Evolutionary conservation across 2,329 filamentous ascomycete species (phyloP).

Genomic region (Cladosporium colombiae): DNA sequence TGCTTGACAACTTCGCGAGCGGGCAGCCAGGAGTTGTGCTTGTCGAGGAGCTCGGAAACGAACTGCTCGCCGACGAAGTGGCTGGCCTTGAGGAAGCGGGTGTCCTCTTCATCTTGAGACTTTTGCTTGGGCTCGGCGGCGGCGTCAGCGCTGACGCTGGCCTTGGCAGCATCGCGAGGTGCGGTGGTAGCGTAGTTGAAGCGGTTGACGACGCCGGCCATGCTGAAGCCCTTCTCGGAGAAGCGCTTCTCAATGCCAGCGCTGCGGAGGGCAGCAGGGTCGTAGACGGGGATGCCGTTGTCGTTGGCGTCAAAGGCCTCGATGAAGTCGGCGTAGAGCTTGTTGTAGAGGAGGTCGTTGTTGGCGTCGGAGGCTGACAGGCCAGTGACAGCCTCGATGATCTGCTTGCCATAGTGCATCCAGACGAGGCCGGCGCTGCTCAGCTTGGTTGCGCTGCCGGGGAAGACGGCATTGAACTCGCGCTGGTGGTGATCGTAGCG

Average conservation of each 20-base stretch:
- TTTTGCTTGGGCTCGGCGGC: conserved; percentile 38
- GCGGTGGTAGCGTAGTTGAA: conserved; percentile 64
- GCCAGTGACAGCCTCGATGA: conserved; percentile 69
- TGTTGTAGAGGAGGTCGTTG: conserved; percentile 75
- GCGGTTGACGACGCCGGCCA: conserved; percentile 85
- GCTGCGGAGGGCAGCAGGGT: conserved; percentile 66
- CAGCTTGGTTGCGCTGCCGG: conserved; percentile 80
- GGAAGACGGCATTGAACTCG: conserved; percentile 82
- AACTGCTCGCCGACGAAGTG: conserved; percentile 88
- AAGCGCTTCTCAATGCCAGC: conserved; percentile 81
- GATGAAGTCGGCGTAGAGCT: conserved; percentile 90
- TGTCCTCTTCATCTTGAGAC: conserved; percentile 73
- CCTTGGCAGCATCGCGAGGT: conserved; percentile 29
- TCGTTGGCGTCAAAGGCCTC: conserved; percentile 97
- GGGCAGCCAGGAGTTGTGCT: conserved; percentile 77
- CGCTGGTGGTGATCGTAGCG: conserved; percentile 98
- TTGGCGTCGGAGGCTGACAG: conserved; percentile 63
- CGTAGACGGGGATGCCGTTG: conserved; percentile 86
- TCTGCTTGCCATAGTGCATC: conserved; percentile 86
- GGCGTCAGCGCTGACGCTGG: conserved; percentile 24
- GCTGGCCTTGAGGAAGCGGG: conserved; percentile 75
- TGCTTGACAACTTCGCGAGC: conserved; percentile 75
- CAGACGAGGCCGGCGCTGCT: conserved; percentile 93
- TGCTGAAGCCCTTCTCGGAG: conserved; percentile 76
- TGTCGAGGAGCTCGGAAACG: conserved; percentile 74